Base-by-base conservation (phyloP, 2,329 filamentous ascomycete species). In the Fusarium chlamydosporum region DNA sequence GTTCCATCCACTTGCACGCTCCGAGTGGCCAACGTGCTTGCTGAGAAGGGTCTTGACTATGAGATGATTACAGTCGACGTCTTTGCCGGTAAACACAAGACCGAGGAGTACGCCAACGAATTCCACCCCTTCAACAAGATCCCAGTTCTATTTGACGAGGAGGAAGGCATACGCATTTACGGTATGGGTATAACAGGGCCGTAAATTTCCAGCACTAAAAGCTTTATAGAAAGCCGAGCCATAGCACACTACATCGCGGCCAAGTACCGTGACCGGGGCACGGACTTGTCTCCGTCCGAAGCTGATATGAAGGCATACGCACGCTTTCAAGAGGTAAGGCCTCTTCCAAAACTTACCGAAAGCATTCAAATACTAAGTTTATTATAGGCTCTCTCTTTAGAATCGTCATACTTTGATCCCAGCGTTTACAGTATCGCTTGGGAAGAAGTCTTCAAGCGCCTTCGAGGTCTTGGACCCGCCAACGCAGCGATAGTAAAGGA, bases 61-160 rank as follows among this genome's bases (percentile, higher is more conserved):
- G 34, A 50, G 4, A 7, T 50, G 9, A 18, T 38, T 7, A 18
- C 33, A 5, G 47, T 50, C 4, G 47, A 50, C 6, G 33, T 50
- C 9, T 27, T 20, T 15, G 47, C 8, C 3, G 47, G 47, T 7
- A 33, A 23, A 2, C 47, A 50, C 26, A 38, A 38, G 34, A 50
- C 47, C 2, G 47, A 50, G 5, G 47, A 40, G 29, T 50, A 50
- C 9, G 34, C 47, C 12, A 15, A 12, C 23, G 13, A 50, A 2
- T 50, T 50, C n/a, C 47, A 50, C 4, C 47, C 47, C 2, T 50
- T 50, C 33, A 50, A 40, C 9, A 50, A 29, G 4, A 50, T 50
- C 10, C 47, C 47, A 1, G 34, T 50, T 13, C 4, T 50, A 10
- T 8, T 50, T 9, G 47, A 50, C 7, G 47, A 50, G 16, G 34